Evolutionary conservation across 345 rosid genomes (phyloP).

Genomic region (Eucalyptus polyanthemos): DNA sequence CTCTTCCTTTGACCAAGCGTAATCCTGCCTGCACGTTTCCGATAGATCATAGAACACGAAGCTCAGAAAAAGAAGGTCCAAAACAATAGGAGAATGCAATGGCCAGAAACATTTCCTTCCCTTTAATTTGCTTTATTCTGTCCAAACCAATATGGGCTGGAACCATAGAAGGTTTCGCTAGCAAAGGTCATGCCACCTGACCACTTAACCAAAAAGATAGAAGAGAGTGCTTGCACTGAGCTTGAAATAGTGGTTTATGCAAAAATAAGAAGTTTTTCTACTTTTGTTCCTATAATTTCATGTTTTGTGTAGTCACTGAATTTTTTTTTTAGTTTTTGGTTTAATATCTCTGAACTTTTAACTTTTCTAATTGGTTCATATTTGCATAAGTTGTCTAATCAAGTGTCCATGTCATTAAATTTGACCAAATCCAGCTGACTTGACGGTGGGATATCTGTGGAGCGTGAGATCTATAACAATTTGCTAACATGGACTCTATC

Average conservation of each 20-base stretch:
- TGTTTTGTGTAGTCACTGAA: not conserved
- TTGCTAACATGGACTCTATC: not conserved
- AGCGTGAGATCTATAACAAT: not conserved
- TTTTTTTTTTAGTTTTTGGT: too few species aligned
- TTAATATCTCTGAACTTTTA: not conserved
- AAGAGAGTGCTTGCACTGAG: not conserved
- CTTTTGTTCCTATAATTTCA: not conserved
- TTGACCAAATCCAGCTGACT: not conserved
- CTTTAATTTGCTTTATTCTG: not conserved
- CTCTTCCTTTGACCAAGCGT: not conserved
- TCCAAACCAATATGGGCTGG: not conserved
- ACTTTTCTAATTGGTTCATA: not conserved
- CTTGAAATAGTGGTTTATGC: not conserved
- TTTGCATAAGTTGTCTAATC: not conserved
- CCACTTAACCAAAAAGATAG: not conserved
- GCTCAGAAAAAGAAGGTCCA: not conserved
- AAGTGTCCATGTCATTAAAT: not conserved
- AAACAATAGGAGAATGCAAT: not conserved
- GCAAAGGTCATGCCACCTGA: not conserved
- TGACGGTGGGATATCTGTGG: not conserved
- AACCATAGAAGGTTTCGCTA: not conserved
- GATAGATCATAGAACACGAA: not conserved
- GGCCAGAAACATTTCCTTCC: not conserved
- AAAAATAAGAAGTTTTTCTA: too few species aligned
- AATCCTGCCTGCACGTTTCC: not conserved